phyloP scores from a whole-genome alignment of 2,329 filamentous ascomycete genomes.

The Phialophora expanda region DNA sequence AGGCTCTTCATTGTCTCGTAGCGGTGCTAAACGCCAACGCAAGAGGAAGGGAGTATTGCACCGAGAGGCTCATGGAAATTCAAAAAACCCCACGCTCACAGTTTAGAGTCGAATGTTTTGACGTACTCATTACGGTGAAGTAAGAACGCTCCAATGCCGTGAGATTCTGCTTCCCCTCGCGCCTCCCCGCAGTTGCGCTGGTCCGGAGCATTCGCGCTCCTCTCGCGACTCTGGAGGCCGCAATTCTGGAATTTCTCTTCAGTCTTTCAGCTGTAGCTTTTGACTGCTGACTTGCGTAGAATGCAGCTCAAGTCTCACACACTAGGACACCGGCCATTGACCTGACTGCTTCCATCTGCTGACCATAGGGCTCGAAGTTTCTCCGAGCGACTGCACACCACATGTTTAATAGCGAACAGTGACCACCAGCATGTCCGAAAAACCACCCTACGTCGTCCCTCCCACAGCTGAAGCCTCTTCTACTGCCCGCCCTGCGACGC shows the following conservation, averaged over 20 bases:
- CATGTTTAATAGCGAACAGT: not conserved
- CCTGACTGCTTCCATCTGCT: not conserved
- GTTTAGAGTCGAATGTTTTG: not conserved
- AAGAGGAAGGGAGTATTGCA: not conserved
- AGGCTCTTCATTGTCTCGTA: slow-evolving; percentile 63
- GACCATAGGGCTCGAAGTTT: not conserved
- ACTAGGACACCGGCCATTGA: not conserved
- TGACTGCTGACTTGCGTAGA: not conserved
- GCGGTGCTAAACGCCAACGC: not conserved
- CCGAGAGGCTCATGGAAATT: not conserved
- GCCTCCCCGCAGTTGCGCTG: not conserved
- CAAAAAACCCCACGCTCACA: not conserved
- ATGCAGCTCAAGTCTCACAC: not conserved
- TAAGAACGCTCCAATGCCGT: not conserved
- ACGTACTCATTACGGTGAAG: not conserved
- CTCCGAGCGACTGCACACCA: not conserved
- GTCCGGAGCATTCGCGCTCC: not conserved
- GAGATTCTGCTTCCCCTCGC: not conserved
- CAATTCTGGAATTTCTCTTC: not conserved
- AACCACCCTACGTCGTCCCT: slow-evolving; percentile 34
- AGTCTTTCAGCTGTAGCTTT: not conserved
- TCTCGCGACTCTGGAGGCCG: not conserved
- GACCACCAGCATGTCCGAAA: slow-evolving; percentile 29
- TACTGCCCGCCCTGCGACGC: slow-evolving; percentile 34
- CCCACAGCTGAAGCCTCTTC: slow-evolving; percentile 29